Conservation (phyloP, 2,329 filamentous ascomycete genomes). For the Fusarium bulbicola region DNA sequence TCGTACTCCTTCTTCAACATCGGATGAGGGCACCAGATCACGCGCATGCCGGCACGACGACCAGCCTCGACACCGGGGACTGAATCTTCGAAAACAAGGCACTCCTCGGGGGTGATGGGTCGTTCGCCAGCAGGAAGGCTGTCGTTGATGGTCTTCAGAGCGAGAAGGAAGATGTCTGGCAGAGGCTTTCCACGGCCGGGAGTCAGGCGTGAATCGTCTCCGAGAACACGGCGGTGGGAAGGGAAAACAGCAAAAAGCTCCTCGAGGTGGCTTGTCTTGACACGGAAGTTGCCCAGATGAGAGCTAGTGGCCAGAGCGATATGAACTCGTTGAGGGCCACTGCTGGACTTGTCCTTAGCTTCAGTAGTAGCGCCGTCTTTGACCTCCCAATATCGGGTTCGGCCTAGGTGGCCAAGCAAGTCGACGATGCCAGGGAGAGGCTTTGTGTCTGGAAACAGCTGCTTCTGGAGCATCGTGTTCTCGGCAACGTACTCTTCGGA, state of each 20-base stretch:
- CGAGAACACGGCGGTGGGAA: constrained; percentile 76
- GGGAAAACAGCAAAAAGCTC: constrained; percentile 74
- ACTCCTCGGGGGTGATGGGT: constrained; percentile 81
- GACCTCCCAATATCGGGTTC: constrained; percentile 61
- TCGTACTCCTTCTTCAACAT: constrained; percentile 79
- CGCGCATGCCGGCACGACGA: constrained; percentile 90
- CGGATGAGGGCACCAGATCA: constrained; percentile 90
- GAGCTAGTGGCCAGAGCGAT: constrained; percentile 89
- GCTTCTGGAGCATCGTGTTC: constrained; percentile 70
- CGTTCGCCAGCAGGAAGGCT: constrained; percentile 70
- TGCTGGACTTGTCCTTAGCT: constrained; percentile 20
- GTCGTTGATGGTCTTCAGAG: constrained; percentile 84
- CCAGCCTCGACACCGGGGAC: constrained; percentile 93
- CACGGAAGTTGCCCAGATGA: constrained; percentile 73
- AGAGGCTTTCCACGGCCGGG: constrained; percentile 89
- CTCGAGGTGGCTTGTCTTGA: constrained; percentile 75
- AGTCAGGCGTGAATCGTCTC: constrained; percentile 83
- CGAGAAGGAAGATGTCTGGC: constrained; percentile 92
- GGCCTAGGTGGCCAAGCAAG: constrained; percentile 69
- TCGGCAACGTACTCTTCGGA: constrained; percentile 71
- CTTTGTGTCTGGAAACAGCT: constrained; percentile 77
- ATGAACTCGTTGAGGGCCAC: constrained; percentile 62
- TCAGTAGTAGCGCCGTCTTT: constrained; percentile 41
- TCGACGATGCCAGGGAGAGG: constrained; percentile 81
- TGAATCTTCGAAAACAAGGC: constrained; percentile 94